phyloP scores from a whole-genome alignment of 768 basidiomycete species.

The Boletus subparvulus region DNA sequence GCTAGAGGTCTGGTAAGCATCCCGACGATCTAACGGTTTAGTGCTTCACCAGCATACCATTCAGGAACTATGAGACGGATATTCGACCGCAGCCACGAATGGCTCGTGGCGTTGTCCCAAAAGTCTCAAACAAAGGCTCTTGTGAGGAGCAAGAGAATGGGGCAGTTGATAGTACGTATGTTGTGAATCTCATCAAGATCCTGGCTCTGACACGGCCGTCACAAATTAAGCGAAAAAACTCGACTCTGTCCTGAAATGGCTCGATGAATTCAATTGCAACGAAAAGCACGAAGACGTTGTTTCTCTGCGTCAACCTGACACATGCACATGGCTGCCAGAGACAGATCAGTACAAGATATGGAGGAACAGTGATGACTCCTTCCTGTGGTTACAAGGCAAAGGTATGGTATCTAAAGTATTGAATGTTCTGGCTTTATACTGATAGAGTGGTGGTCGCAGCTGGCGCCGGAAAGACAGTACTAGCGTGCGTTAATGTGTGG shows the following conservation, averaged over 20 bases:
- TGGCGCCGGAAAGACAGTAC: conserved; percentile 19
- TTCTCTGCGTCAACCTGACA: background rate
- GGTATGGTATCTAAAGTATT: background rate
- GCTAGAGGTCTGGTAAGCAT: background rate
- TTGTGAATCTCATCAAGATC: no score
- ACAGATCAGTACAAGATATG: background rate
- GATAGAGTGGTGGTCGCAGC: background rate
- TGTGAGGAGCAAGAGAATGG: no score
- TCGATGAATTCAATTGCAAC: background rate
- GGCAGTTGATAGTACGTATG: no score
- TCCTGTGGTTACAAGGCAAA: conserved; percentile 12
- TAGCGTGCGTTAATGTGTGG: background rate
- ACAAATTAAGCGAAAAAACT: background rate
- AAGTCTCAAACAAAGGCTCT: no score
- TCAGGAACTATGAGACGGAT: background rate
- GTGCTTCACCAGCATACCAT: background rate
- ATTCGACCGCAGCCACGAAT: background rate
- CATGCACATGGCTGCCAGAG: conserved; percentile 5
- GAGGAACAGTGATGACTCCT: background rate
- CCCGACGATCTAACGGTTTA: background rate
- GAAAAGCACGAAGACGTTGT: background rate
- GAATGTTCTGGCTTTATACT: background rate
- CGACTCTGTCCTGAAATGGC: background rate
- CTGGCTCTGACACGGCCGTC: background rate
- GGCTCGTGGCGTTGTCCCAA: background rate